Conservation (phyloP, 352 stramenopile species). For the Thraustotheca clavata region DNA sequence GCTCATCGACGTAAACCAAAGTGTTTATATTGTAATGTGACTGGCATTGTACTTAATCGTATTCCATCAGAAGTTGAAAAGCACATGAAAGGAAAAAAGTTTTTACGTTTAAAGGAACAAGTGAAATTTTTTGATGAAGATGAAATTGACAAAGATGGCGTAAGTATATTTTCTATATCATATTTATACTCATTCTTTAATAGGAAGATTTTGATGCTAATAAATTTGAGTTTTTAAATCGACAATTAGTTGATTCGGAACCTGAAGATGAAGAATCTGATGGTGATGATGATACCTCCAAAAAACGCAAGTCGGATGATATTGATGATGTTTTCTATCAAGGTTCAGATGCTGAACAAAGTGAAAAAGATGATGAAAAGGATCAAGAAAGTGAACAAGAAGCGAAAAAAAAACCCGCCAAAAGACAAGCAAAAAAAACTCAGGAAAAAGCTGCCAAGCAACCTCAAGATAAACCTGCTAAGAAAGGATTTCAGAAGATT, state of each 20-base stretch:
- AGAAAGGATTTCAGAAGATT: slow-evolving; percentile 15
- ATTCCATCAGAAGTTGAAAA: slow-evolving; percentile 84
- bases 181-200: not conserved
- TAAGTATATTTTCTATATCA: not conserved
- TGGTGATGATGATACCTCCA: slow-evolving; percentile 31
- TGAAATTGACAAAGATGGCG: slow-evolving; percentile 25
- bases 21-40: slow-evolving; percentile 85
- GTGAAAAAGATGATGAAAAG: slow-evolving; percentile 24
- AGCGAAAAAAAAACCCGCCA: slow-evolving; percentile 8
- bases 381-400: slow-evolving; percentile 25
- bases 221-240: slow-evolving; percentile 74
- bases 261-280: slow-evolving; percentile 37
- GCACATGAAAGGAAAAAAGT: slow-evolving; percentile 85
- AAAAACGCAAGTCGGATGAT: slow-evolving; percentile 35
- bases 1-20: slow-evolving; percentile 73
- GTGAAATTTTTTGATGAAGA: slow-evolving; percentile 41
- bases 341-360: slow-evolving; percentile 26
- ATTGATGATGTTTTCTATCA: slow-evolving; percentile 30
- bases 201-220: slow-evolving; percentile 55
- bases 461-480: slow-evolving; percentile 4
- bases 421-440: slow-evolving; percentile 21
- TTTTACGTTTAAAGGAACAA: slow-evolving; percentile 66
- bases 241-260: slow-evolving; percentile 61
- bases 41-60: slow-evolving; percentile 74
- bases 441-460: not conserved